A percentile compares a stretch with the other conserved stretches of the same genome.
Conservation (phyloP, 2,329 filamentous ascomycete species). For the Alternaria triticina region DNA sequence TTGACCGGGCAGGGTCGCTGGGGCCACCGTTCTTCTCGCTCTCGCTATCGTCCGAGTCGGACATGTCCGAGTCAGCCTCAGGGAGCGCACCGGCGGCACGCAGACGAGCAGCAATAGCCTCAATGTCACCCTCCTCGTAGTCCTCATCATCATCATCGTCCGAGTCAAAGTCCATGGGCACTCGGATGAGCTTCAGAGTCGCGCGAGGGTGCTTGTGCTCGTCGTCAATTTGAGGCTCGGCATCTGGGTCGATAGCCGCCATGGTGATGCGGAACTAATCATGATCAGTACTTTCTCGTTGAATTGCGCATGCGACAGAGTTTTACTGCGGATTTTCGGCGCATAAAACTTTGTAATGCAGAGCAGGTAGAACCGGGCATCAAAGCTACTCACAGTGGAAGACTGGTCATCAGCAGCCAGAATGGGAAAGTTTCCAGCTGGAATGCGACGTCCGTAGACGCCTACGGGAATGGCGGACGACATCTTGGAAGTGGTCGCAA, state of each 20-base stretch:
- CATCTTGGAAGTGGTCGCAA: slow-evolving; percentile 39
- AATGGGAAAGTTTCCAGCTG: slow-evolving; percentile 81
- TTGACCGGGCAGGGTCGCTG: slow-evolving; percentile 87
- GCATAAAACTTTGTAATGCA: not conserved
- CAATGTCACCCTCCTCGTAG: slow-evolving; percentile 52
- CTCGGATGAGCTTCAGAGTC: slow-evolving; percentile 89
- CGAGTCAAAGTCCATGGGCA: slow-evolving; percentile 65
- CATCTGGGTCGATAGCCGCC: slow-evolving; percentile 94
- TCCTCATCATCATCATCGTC: slow-evolving; percentile 62
- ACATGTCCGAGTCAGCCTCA: slow-evolving; percentile 46
- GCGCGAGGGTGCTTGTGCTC: slow-evolving; percentile 68
- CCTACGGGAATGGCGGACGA: slow-evolving; percentile 65
- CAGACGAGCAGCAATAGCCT: slow-evolving; percentile 46
- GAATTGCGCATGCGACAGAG: slow-evolving; percentile 8
- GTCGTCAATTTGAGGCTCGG: slow-evolving; percentile 58
- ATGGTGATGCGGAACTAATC: slow-evolving; percentile 93
- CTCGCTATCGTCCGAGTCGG: slow-evolving; percentile 62
- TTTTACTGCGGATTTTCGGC: not conserved
- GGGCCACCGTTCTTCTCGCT: slow-evolving; percentile 86
- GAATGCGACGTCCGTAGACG: slow-evolving; percentile 91
- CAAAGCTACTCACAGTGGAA: slow-evolving; percentile 72
- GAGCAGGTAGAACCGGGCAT: not conserved
- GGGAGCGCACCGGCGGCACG: slow-evolving; percentile 45
- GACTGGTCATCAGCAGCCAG: slow-evolving; percentile 77
- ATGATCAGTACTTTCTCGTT: slow-evolving; percentile 21